Evolutionary conservation across 2,329 filamentous ascomycete genomes (phyloP).

Genomic region (Calonectria honghensis): DNA sequence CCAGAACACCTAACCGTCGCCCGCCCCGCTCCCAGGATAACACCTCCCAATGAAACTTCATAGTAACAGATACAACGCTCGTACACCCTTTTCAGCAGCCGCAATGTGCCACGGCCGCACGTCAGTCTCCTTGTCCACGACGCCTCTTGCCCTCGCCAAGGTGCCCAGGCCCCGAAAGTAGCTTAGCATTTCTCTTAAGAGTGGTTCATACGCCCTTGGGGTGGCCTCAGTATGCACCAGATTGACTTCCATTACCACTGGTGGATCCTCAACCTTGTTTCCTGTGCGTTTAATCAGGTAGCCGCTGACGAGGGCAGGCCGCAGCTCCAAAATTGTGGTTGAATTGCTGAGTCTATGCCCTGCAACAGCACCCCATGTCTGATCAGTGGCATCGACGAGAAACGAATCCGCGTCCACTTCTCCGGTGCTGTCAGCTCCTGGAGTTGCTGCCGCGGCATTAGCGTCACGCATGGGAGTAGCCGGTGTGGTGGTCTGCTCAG

Average conservation of each 20-base stretch:
- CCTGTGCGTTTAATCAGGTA: slow-evolving; percentile 80
- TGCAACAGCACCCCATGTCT: slow-evolving; percentile 84
- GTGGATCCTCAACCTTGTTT: slow-evolving; percentile 73
- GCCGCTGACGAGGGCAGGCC: slow-evolving; percentile 76
- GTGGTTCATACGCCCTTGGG: slow-evolving; percentile 74
- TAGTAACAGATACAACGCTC: slow-evolving; percentile 79
- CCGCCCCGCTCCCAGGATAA: slow-evolving; percentile 38
- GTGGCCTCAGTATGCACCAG: slow-evolving; percentile 74
- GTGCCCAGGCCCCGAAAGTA: slow-evolving; percentile 82
- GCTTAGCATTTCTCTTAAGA: slow-evolving; percentile 81
- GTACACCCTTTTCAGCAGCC: slow-evolving; percentile 80
- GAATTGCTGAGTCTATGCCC: slow-evolving; percentile 79
- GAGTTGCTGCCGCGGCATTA: slow-evolving; percentile 66
- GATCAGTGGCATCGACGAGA: slow-evolving; percentile 83
- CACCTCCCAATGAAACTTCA: slow-evolving; percentile 61
- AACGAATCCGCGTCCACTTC: slow-evolving; percentile 75
- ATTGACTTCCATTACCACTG: slow-evolving; percentile 78
- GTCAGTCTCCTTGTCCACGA: slow-evolving; percentile 75
- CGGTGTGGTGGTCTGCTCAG: slow-evolving; percentile 74
- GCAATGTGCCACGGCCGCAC: slow-evolving; percentile 87
- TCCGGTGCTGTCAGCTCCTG: slow-evolving; percentile 63
- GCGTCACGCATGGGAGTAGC: slow-evolving; percentile 67
- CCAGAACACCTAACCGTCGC: slow-evolving; percentile 41
- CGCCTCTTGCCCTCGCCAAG: slow-evolving; percentile 79
- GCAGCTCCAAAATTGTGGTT: slow-evolving; percentile 71